phyloP scores from a whole-genome alignment of 345 rosid genomes.

The Boechera stricta region DNA sequence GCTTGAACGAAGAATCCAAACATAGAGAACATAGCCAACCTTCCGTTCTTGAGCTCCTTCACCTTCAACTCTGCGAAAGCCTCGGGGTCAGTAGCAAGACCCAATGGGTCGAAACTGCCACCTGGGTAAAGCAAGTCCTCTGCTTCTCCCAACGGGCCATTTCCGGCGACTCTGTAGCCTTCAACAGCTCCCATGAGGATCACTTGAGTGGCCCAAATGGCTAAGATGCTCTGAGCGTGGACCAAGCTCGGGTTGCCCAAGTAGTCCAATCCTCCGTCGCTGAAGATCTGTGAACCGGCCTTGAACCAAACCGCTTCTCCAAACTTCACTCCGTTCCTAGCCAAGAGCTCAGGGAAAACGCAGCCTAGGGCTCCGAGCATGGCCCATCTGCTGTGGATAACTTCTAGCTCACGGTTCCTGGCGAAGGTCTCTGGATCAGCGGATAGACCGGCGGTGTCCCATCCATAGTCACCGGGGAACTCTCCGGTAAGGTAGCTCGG shows the following conservation, averaged over 20 bases:
- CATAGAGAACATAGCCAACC: conserved; percentile 91
- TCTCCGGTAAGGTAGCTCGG: conserved; percentile 82
- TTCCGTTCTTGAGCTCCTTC: conserved; percentile 81
- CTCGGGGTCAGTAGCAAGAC: conserved; percentile 81
- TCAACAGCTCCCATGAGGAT: conserved; percentile 78
- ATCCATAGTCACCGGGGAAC: conserved; percentile 60
- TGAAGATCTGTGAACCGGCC: conserved; percentile 70
- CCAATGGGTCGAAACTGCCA: conserved; percentile 87
- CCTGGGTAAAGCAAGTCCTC: conserved; percentile 78
- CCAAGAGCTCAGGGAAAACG: conserved; percentile 70
- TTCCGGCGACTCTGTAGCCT: conserved; percentile 71
- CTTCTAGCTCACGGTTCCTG: conserved; percentile 87
- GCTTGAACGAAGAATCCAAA: conserved; percentile 90
- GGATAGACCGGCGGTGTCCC: conserved; percentile 74
- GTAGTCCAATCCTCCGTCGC: conserved; percentile 84
- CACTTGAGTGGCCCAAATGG: conserved; percentile 79
- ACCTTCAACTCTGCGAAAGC: conserved; percentile 87
- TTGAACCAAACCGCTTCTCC: conserved; percentile 51
- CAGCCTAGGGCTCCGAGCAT: conserved; percentile 86
- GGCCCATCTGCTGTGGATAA: conserved; percentile 83
- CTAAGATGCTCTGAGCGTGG: conserved; percentile 80
- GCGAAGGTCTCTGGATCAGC: conserved; percentile 95
- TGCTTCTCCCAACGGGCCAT: conserved; percentile 73
- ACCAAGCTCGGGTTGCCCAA: conserved; percentile 83
- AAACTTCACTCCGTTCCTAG: conserved; percentile 45